Percentiles rank a stretch among this genome's conserved stretches.
phyloP scores from a whole-genome alignment of 2,329 filamentous ascomycete genomes.

The Hypoxylon sp. region DNA sequence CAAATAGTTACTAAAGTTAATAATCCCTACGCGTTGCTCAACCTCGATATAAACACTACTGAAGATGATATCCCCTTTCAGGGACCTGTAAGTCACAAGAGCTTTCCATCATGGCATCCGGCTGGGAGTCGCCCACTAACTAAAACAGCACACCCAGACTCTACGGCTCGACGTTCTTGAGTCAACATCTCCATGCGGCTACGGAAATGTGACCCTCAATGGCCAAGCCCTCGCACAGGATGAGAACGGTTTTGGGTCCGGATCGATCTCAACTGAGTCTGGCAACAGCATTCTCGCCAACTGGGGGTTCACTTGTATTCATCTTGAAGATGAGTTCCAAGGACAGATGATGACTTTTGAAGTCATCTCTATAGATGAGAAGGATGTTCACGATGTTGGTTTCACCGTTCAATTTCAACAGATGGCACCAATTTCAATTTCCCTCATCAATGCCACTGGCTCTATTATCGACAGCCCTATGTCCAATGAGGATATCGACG shows the following conservation, averaged over 20 bases:
- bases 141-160: constrained; percentile 38
- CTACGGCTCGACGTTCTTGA: constrained; percentile 63
- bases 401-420: constrained; percentile 65
- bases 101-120: not conserved
- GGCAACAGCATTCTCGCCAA: constrained; percentile 60
- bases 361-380: constrained; percentile 61
- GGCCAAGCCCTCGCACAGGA: constrained; percentile 60
- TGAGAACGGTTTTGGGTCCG: constrained; percentile 59
- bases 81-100: constrained; percentile 48
- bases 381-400: constrained; percentile 56
- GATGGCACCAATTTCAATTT: constrained; percentile 59
- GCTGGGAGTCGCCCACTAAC: constrained; percentile 12
- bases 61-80: constrained; percentile 40
- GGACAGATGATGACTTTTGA: constrained; percentile 63
- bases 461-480: constrained; percentile 50
- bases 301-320: constrained; percentile 65
- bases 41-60: constrained; percentile 44
- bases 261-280: constrained; percentile 58
- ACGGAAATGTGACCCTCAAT: constrained; percentile 64
- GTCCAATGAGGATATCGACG: constrained; percentile 40
- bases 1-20: constrained; percentile 29
- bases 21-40: constrained; percentile 49
- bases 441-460: constrained; percentile 60
- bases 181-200: constrained; percentile 63
- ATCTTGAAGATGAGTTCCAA: constrained; percentile 57